These are phyloP conservation scores for Ophiostoma piceae DNA, from an alignment of 2,329 filamentous ascomycete genomes.

Conservation along the genomic window DNA sequence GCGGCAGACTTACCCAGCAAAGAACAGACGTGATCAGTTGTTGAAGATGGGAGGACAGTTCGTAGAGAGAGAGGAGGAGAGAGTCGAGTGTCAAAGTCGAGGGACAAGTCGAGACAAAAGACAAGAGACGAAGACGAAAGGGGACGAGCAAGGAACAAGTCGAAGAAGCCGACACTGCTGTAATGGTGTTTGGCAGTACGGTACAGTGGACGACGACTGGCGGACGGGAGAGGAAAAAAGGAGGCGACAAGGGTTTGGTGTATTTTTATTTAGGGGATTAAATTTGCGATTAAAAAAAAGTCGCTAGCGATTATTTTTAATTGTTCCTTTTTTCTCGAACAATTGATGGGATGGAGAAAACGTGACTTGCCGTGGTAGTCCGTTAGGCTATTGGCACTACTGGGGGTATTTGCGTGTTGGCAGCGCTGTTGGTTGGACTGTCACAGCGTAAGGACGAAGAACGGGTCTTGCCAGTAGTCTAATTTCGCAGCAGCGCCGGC, in stretches of 20 bases:
- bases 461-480: neutral
- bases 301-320: slow-evolving; percentile 7
- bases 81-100: neutral
- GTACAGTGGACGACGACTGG: slow-evolving; percentile 11
- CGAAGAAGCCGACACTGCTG: slow-evolving; percentile 16
- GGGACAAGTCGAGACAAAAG: slow-evolving; percentile 12
- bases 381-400: slow-evolving; percentile 7
- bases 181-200: neutral
- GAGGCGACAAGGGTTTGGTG: slow-evolving; percentile 17
- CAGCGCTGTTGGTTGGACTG: neutral
- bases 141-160: slow-evolving; percentile 11
- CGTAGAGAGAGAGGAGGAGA: slow-evolving; percentile 5
- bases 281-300: neutral
- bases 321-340: slow-evolving; percentile 15
- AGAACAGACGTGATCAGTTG: slow-evolving; percentile 21
- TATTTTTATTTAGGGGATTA: slow-evolving; percentile 14
- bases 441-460: neutral
- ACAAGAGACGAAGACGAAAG: slow-evolving; percentile 2
- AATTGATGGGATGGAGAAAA: slow-evolving; percentile 9
- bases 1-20: slow-evolving; percentile 20
- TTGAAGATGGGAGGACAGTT: neutral
- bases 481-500: neutral
- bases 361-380: slow-evolving; percentile 12
- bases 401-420: neutral
- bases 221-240: slow-evolving; percentile 12